Conservation (phyloP, 257 asterid species). For the Solanum chilense region DNA sequence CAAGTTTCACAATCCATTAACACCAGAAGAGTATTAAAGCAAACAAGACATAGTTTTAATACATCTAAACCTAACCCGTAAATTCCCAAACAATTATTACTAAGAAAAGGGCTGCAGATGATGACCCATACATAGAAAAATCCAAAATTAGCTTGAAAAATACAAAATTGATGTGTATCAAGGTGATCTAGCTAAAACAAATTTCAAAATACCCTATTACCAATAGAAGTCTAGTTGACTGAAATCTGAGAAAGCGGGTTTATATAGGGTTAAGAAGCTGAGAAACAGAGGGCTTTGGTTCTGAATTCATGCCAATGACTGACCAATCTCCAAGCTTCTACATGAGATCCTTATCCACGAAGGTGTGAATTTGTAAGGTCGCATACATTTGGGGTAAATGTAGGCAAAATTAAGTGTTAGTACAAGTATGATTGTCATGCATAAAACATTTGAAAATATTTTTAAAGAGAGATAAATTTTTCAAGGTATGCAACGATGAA, state of each 20-base stretch:
- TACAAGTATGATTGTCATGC: no score
- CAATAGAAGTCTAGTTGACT: neutral
- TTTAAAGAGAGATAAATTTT: no score
- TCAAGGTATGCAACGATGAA: no score
- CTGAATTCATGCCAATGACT: conserved; percentile 80
- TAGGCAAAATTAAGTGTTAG: no score
- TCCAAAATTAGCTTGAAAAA: neutral
- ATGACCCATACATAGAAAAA: neutral
- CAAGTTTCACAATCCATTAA: neutral
- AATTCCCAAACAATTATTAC: neutral
- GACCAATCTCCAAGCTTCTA: no score
- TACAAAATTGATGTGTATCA: neutral
- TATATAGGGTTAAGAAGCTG: conserved; percentile 89
- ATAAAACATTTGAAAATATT: no score
- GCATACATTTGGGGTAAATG: no score
- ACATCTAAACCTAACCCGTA: neutral
- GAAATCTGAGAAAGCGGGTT: no score
- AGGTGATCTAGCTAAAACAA: neutral
- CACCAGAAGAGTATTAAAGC: neutral
- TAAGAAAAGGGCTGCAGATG: neutral
- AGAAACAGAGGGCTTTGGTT: conserved; percentile 66
- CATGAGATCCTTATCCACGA: no score
- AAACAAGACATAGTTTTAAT: neutral
- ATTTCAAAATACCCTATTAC: neutral
- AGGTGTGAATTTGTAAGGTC: no score